Evolutionary conservation across 148 eudicot genomes (phyloP).

Genomic region (Dysphania ambrosioides): DNA sequence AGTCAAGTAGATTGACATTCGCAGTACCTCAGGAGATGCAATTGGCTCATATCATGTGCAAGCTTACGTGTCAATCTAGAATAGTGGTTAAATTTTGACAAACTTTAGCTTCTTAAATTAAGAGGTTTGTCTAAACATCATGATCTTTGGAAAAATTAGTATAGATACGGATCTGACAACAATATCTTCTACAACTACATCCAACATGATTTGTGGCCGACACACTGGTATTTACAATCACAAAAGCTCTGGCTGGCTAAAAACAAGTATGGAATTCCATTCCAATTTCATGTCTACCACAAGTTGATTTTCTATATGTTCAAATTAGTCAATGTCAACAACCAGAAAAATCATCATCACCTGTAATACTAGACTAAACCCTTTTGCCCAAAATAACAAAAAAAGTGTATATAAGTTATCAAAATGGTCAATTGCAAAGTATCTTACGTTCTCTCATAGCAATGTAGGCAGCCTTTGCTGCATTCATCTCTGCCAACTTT

Average conservation of each 20-base stretch:
- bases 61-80: too few relatives aligned
- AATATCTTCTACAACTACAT: not conserved
- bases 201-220: not conserved
- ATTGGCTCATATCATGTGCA: not conserved
- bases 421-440: constrained; percentile 1
- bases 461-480: constrained; percentile 69
- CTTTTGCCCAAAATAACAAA: not conserved
- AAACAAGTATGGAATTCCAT: not conserved
- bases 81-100: not conserved
- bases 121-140: not conserved
- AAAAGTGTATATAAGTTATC: not conserved
- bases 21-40: not conserved
- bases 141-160: not conserved
- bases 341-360: not conserved
- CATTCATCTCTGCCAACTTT: constrained; percentile 72
- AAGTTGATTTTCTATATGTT: not conserved
- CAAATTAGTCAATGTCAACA: not conserved
- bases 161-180: not conserved
- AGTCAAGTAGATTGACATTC: not conserved
- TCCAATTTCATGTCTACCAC: not conserved
- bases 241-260: not conserved
- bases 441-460: constrained; percentile 50
- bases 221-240: not conserved
- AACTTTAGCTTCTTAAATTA: not conserved
- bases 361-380: not conserved